Percentiles rank a stretch among this genome's conserved stretches.
phyloP scores from a whole-genome alignment of 2,329 filamentous ascomycete species.

The Aureobasidium sp. region DNA sequence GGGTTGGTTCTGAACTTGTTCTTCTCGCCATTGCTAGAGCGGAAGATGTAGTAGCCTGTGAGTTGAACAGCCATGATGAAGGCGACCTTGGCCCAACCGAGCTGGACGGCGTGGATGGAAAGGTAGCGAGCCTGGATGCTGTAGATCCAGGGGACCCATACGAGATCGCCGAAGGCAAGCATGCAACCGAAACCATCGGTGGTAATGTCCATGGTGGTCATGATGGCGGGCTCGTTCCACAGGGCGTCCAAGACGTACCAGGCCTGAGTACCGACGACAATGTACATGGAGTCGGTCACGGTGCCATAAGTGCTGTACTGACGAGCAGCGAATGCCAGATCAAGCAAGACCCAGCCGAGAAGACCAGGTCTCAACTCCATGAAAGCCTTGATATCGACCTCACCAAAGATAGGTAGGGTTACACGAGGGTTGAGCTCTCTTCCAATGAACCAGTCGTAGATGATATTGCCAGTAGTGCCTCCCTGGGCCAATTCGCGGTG shows the following conservation, averaged over 20 bases:
- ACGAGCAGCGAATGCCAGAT: constrained; percentile 75
- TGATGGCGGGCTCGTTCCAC: constrained; percentile 78
- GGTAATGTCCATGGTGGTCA: constrained; percentile 92
- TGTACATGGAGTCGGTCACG: constrained; percentile 71
- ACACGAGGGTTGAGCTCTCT: constrained; percentile 89
- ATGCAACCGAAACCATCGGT: constrained; percentile 93
- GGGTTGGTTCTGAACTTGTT: constrained; percentile 87
- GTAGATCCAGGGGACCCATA: constrained; percentile 90
- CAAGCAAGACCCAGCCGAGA: constrained; percentile 78
- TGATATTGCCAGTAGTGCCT: constrained; percentile 70
- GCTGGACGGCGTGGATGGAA: constrained; percentile 67
- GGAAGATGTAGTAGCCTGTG: constrained; percentile 83
- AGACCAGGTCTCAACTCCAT: constrained; percentile 88
- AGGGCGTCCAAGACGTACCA: constrained; percentile 79
- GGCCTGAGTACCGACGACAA: constrained; percentile 67
- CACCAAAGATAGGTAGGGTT: constrained; percentile 67
- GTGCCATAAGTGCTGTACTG: constrained; percentile 80
- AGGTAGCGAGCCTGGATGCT: constrained; percentile 78
- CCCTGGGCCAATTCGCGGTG: constrained; percentile 73
- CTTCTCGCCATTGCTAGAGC: constrained; percentile 89
- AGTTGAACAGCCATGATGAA: constrained; percentile 59
- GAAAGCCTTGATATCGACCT: constrained; percentile 83
- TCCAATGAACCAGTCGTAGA: constrained; percentile 97
- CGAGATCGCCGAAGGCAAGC: constrained; percentile 85
- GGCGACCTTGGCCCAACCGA: constrained; percentile 59